Base-by-base conservation (phyloP, 192 early-diverging fungal species). In the Umbelopsis vinacea region DNA sequence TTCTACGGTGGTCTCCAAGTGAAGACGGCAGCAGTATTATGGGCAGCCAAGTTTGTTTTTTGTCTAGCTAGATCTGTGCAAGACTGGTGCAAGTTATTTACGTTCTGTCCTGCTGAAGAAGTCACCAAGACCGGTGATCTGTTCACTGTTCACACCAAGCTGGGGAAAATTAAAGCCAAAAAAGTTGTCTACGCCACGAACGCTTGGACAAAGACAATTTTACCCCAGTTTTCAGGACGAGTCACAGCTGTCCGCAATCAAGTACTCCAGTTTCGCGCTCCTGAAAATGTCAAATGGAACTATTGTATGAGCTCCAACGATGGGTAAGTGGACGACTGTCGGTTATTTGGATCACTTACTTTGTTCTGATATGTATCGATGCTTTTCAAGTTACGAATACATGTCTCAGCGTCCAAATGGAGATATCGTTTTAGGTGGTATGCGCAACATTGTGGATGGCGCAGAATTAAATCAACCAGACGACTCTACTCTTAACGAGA, bases 251-350 rank as follows among this genome's bases (percentile, higher is more conserved):
- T 76, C 6, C 75, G 75, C 21, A 76, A 76, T 53, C 75, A 76
- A 67, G 75, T 76, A 4, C 17, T 76, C 6, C 60, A 50, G 33
- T 40, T 76, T 21, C 68, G 47, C 8, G 37, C 60, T 22, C 55
- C 57, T 21, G 35, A 69, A 40, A 38, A 74, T 54, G 35, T 69
- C 6, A 68, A 75, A 22, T 80, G 80, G 72, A 72, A 85, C 68
- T 69, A 71, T 68, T 72, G 66, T 14, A 37, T 82, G 15, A 71
- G 73, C 6, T 77, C 79, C 35, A 76, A 76, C 40, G 53, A 54
- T 26, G 75, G 75, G 52, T 72, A 68, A 46, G 67, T 46, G 9
- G 1, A 38, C 1, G 0, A 67, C 14, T 33, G 22, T 35, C 12
- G 33, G 12, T 54, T 23, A 12, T 22, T 54, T 23, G 23, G 0